phyloP scores from a whole-genome alignment of 345 rosid genomes.

The Eucalyptus fibrosa region DNA sequence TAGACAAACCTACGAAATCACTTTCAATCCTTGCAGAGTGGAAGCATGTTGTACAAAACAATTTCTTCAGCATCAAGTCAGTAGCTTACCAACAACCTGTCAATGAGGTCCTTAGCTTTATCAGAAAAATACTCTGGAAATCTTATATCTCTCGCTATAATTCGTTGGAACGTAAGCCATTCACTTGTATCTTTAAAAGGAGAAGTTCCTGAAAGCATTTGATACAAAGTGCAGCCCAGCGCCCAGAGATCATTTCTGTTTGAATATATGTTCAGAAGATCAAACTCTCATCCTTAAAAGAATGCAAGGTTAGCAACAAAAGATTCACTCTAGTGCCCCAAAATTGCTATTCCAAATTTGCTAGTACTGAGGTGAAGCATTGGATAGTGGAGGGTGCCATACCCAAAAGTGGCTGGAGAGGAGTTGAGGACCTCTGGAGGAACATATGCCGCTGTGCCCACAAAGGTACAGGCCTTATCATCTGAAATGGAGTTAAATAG shows the following conservation, averaged over 20 bases:
- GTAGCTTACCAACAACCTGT: conserved; percentile 62
- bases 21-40: not conserved
- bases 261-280: conserved; percentile 5
- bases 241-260: conserved; percentile 99
- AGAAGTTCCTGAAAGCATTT: conserved; percentile 99
- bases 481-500: conserved; percentile 23
- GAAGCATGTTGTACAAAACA: not conserved
- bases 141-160: conserved; percentile 84
- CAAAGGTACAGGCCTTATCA: conserved; percentile 92
- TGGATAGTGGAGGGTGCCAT: not conserved
- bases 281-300: not conserved
- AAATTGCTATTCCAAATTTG: not conserved
- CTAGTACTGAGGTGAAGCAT: not conserved
- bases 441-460: conserved; percentile 98
- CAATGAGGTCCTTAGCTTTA: conserved; percentile 81
- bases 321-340: not conserved
- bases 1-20: not conserved
- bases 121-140: conserved; percentile 88
- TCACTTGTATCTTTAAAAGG: conserved; percentile 98
- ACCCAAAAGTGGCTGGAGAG: conserved; percentile 99
- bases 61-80: not conserved
- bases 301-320: not conserved
- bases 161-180: conserved; percentile 96
- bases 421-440: conserved; percentile 99
- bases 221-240: conserved; percentile 97